Base-by-base conservation (phyloP, 352 stramenopile genomes). In the Phytophthora brassicae region DNA sequence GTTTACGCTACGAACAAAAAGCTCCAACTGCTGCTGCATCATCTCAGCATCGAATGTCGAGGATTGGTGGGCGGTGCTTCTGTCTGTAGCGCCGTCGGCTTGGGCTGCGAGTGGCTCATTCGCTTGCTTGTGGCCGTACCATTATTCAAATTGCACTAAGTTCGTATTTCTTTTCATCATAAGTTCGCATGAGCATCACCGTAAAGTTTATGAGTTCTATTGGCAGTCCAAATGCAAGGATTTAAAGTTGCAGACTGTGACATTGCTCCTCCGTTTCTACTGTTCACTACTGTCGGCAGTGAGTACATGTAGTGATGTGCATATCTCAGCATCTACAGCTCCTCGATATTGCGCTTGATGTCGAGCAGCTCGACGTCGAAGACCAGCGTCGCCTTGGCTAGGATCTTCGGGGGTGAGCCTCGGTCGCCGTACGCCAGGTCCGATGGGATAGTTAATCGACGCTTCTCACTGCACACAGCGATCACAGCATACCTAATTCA, bases 341-440 rank as follows among this genome's bases (percentile, higher is more conserved):
- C 84, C 22, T 80, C 66, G 53, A 51, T 80, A 5, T 78, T 68
- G 71, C 82, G 80, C 72, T 86, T 92, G 69, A 99, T 98, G 64
- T 98, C 84, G 55, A 99, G 79, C 59, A 99, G 89, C 81, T 99
- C 96, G 50, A 99, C 95, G 62, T 95, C 90, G 72, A 99, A 99
- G 33, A 99, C 88, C 29, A 99, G 83, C 45, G 95, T 97, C 13
- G 94, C 90, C 63, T 93, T 92, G 56, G 76, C 93, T 14, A 88
- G 89, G 71, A 99, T 99, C 73, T 94, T 97, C n/a, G 83, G 89
- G 44, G 88, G 89, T 33, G 86, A 92, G 28, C 96, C 96, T 48
- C 82, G 72, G 75, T 97, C 87, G 62, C 97, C 97, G 77, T 99
- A 99, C 29, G 79, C 97, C 38, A 99, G 50, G 51, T 74, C 78